A percentile compares a stretch with the other conserved stretches of the same genome.
These are phyloP conservation scores for Phoenix dactylifera DNA, from an alignment of 176 grass and related monocot genomes.

Conservation along the genomic window DNA sequence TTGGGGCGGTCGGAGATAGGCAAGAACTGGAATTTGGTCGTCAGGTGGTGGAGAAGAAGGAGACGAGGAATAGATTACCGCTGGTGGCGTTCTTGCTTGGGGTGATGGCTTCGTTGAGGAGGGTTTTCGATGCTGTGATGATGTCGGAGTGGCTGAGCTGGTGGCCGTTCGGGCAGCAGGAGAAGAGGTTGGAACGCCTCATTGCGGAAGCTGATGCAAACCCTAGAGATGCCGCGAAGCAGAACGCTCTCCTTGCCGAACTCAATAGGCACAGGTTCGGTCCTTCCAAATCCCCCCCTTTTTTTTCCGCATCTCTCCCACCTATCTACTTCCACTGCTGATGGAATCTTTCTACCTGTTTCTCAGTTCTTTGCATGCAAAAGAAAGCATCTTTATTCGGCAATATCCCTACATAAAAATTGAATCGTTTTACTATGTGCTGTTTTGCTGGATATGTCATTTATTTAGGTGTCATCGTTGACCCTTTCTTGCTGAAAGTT, in stretches of 20 bases:
- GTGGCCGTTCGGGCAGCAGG: constrained; percentile 84
- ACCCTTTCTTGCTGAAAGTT: too few relatives aligned
- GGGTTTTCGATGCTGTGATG: constrained; percentile 40
- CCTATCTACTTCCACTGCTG: background rate
- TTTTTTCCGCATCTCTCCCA: constrained; percentile 3
- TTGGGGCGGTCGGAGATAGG: background rate
- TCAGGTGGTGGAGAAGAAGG: constrained; percentile 28
- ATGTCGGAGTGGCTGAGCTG: constrained; percentile 65
- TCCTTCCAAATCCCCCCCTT: background rate
- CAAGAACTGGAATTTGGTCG: background rate
- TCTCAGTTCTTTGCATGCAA: too few relatives aligned
- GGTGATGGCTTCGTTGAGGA: constrained; percentile 30
- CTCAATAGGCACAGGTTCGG: constrained; percentile 82
- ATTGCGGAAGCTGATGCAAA: constrained; percentile 88
- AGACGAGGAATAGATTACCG: constrained; percentile 28
- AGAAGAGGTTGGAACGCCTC: constrained; percentile 48
- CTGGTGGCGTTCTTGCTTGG: constrained; percentile 28
- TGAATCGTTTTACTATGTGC: too few relatives aligned
- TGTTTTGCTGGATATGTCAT: too few relatives aligned
- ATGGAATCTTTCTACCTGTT: too few relatives aligned
- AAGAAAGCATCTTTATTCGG: too few relatives aligned
- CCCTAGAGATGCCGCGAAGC: constrained; percentile 60
- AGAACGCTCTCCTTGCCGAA: constrained; percentile 78
- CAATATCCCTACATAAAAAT: too few relatives aligned
- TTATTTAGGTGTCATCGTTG: too few relatives aligned